Base-by-base conservation (phyloP, 2,329 filamentous ascomycete species). In the Colletotrichum sp. region DNA sequence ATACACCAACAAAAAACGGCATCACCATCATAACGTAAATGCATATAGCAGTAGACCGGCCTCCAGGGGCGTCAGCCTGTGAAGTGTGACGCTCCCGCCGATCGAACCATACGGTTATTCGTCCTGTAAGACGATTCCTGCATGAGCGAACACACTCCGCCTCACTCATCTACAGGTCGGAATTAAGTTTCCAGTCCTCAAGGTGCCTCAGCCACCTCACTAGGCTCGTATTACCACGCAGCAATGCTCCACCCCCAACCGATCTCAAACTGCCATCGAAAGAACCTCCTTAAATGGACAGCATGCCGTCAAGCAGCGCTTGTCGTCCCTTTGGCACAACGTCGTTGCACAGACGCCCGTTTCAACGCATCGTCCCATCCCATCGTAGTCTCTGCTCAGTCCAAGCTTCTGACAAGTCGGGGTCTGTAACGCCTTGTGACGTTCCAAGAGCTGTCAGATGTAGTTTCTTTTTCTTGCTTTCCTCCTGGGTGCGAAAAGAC, bases 341-440 rank as follows among this genome's bases (percentile, higher is more conserved):
- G 31, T 59, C 54, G 29, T 70, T 13, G 38, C 59, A 69, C 51
- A 61, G 59, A 65, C 54, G 8, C 15, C 24, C 18, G 24, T 65
- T 72, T 69, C 55, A 51, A 73, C 55, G 18, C 57, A 29, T 55
- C 62, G 51, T 57, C 62, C 43, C 62, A 74, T 66, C 18, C 27
- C 21, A 47, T 27, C 38, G 16, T 11, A 38, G 18, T 13, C 24
- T 68, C 55, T 61, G 31, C 24, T 36, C 34, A 29, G 47, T 69
- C 66, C 66, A 69, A 51, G 36, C 66, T 64, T 72, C 29, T 62
- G 59, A 29, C 34, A 62, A 31, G 54, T 27, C 15, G 27, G 24
- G 54, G 21, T 29, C 54, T 57, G 8, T 5, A n/a, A n/a, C 21
- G 12, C 24, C 34, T 51, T 51, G n/a, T 51, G 11, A 51, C 43